phyloP scores from a whole-genome alignment of 1,284 basidiomycete genomes.

The Ceraceosorus guamensis region DNA sequence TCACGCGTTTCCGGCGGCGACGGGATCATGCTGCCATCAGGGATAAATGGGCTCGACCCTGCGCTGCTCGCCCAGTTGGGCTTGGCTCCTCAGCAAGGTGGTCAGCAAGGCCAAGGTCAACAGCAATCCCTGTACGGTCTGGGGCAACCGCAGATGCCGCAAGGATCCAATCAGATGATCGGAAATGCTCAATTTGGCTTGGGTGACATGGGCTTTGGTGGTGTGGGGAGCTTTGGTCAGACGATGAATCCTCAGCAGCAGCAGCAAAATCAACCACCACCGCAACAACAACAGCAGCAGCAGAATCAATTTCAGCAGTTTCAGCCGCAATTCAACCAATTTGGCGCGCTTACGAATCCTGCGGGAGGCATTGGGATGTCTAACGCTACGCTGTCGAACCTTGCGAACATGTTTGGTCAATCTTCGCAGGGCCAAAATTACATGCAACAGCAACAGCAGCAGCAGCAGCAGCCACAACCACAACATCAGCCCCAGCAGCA shows the following conservation, averaged over 20 bases:
- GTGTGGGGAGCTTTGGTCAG: too few relatives aligned
- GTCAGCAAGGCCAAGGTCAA: too few relatives aligned
- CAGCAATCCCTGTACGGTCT: too few relatives aligned
- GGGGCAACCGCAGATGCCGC: too few relatives aligned
- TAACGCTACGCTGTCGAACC: background rate
- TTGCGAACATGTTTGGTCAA: background rate
- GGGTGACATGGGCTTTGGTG: too few relatives aligned
- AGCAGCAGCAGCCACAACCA: background rate
- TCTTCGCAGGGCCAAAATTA: background rate
- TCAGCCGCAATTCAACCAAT: constrained; percentile 4
- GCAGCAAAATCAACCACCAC: background rate
- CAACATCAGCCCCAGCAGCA: background rate
- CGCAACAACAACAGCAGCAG: constrained; percentile 24
- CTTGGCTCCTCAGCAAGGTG: too few relatives aligned
- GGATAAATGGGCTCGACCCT: too few relatives aligned
- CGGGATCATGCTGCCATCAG: too few relatives aligned
- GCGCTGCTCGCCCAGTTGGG: too few relatives aligned
- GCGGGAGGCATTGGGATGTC: background rate
- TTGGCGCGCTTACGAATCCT: background rate
- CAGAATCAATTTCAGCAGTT: constrained; percentile 26
- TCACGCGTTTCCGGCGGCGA: too few relatives aligned
- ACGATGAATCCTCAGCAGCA: constrained; percentile 8
- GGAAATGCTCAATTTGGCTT: too few relatives aligned
- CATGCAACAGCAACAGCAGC: background rate
- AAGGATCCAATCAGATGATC: too few relatives aligned